A percentile compares a stretch with the other conserved stretches of the same genome.
Evolutionary conservation across 352 stramenopile genomes (phyloP).

Genomic region (Pythium dissimile): DNA sequence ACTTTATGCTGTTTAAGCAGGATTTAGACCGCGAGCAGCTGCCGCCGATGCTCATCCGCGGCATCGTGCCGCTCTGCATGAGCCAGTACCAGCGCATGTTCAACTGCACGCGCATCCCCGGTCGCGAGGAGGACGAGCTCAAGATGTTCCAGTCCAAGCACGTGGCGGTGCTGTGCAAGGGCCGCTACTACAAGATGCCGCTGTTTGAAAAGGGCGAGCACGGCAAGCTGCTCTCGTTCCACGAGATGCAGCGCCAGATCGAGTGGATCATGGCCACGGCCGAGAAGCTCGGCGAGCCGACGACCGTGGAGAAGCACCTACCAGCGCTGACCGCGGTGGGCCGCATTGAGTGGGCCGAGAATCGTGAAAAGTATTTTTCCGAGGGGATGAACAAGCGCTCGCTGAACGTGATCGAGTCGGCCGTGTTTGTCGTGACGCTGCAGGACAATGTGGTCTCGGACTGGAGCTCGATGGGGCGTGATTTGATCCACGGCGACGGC

Average conservation of each 20-base stretch:
- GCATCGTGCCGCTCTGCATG: conserved; percentile 89
- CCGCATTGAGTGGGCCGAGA: conserved; percentile 87
- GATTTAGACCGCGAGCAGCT: conserved; percentile 82
- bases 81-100: conserved; percentile 90
- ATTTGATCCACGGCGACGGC: conserved; percentile 83
- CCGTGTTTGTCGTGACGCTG: conserved; percentile 75
- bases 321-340: conserved; percentile 76
- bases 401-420: conserved; percentile 69
- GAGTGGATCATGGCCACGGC: conserved; percentile 62
- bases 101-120: conserved; percentile 84
- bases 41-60: conserved; percentile 74
- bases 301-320: conserved; percentile 50
- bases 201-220: conserved; percentile 79
- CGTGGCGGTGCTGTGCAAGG: conserved; percentile 82
- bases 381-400: conserved; percentile 88
- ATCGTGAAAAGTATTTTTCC: conserved; percentile 85
- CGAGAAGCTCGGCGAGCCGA: conserved; percentile 29
- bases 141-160: conserved; percentile 84
- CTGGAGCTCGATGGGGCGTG: conserved; percentile 66
- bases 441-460: conserved; percentile 56
- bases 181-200: conserved; percentile 88
- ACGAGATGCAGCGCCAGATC: conserved; percentile 79
- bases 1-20: conserved; percentile 88
- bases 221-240: conserved; percentile 64
- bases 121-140: conserved; percentile 79